phyloP scores from a whole-genome alignment of 73 alveolate genomes.

The Blepharisma japonicum region DNA sequence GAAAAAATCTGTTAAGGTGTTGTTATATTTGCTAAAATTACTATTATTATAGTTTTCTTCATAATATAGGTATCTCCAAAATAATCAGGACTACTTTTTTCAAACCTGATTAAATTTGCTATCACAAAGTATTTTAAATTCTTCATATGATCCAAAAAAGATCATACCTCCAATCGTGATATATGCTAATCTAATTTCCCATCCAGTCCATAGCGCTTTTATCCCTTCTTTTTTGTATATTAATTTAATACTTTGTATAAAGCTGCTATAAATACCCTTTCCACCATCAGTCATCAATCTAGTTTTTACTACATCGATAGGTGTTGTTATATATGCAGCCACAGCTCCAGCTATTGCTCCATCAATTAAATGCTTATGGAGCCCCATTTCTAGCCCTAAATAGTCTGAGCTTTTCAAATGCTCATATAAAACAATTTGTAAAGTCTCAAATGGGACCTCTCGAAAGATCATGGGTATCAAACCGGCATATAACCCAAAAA shows the following conservation, averaged over 20 bases:
- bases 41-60: too few species aligned
- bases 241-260: background rate
- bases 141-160: background rate
- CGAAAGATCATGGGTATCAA: conserved; percentile 41
- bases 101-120: too few species aligned
- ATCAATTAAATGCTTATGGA: background rate
- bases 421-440: conserved; percentile 63
- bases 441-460: conserved; percentile 64
- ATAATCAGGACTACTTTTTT: too few species aligned
- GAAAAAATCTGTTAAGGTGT: too few species aligned
- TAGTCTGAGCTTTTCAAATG: conserved; percentile 25
- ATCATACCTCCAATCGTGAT: conserved; percentile 31
- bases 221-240: conserved; percentile 27
- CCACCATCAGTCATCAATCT: conserved; percentile 53
- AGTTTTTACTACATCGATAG: conserved; percentile 66
- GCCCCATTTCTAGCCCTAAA: background rate
- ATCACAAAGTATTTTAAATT: too few species aligned
- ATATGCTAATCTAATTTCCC: background rate
- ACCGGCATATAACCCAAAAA: conserved; percentile 62
- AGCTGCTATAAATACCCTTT: conserved; percentile 13
- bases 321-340: conserved; percentile 63
- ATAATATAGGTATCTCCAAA: too few species aligned
- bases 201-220: conserved; percentile 24
- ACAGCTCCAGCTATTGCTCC: conserved; percentile 72
- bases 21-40: too few species aligned